Conservation (phyloP, 2,329 filamentous ascomycete genomes). For the Fusarium tupiense region DNA sequence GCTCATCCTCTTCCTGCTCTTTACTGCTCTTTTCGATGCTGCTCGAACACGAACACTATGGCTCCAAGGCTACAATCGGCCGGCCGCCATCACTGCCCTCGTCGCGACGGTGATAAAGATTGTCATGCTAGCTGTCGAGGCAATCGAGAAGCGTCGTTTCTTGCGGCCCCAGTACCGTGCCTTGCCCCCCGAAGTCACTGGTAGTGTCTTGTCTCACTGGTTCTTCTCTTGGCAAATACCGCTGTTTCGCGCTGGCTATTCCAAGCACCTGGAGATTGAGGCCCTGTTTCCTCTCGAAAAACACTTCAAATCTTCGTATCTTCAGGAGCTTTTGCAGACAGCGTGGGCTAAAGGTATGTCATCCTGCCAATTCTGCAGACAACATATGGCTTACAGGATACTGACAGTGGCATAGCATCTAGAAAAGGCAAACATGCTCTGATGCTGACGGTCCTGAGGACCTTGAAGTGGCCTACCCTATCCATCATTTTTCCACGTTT, state of each 20-base stretch:
- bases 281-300: conserved; percentile 19
- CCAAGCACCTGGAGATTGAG: conserved; percentile 12
- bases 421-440: conserved; percentile 2
- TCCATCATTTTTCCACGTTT: conserved; percentile 23
- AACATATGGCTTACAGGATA: neutral
- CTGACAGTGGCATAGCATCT: conserved; percentile 9
- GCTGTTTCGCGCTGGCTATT: conserved; percentile 26
- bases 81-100: conserved; percentile 4
- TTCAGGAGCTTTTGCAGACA: conserved; percentile 14
- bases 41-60: conserved; percentile 27
- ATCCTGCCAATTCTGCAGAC: fast-evolving
- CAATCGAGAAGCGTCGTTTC: conserved; percentile 21
- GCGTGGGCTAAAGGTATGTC: conserved; percentile 18
- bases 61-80: conserved; percentile 25
- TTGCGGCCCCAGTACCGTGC: conserved; percentile 14
- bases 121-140: conserved; percentile 9
- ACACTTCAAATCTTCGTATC: conserved; percentile 26
- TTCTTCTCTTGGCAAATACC: conserved; percentile 32
- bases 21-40: conserved; percentile 25
- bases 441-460: conserved; percentile 4
- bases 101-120: conserved; percentile 21
- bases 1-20: conserved; percentile 24
- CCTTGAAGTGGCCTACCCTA: conserved; percentile 13
- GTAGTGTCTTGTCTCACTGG: conserved; percentile 25
- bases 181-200: conserved; percentile 12